Base-by-base conservation (phyloP, 1,284 basidiomycete genomes). In the Cryptococcus depauperatus region DNA sequence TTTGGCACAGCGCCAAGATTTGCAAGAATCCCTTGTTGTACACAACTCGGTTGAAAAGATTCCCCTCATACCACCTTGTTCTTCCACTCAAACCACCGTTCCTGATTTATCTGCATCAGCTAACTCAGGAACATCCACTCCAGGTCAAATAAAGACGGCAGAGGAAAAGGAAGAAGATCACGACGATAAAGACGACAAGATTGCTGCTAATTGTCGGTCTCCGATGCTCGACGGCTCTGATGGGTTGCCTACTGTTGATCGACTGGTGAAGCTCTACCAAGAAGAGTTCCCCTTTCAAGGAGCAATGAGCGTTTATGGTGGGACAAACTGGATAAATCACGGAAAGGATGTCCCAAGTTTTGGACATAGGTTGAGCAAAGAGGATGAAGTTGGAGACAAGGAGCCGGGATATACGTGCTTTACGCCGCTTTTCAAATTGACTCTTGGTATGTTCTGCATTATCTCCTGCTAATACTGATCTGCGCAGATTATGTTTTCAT, bases 401-500 rank as follows among this genome's bases (percentile, higher is more conserved):
- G 88, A 92, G 61, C 88, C 89, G 5, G 62, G 55, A 10, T 72
- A 68, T 52, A 69, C 68, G 0, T 68, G 64, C 38, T 70, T 61
- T 38, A 68, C 65, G n/a, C 61, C 67, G 22, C 50, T 70, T 59
- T 92, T 86, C 84, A 79, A 84, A 58, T 71, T 82, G 4, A 83
- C 83, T 3, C 64, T 91, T 58, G 88, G 88, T 85, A 55, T 52
- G 64, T 19, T 59, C 3, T 25, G n/a, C 1, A 11, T 22, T 26
- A 19, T 21, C 35, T 37, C 35, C 16, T 16, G 21, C 32, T 33
- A 1, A 29, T 22, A 23, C 35, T 21, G n/a, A 21, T 26, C 19
- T 29, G 40, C 45, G 23, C 50, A 88, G 88, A 95, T 72, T 95
- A 96, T 62, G 84, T 95, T 43, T 88, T 93, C 60, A 54, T 75